Percentiles rank a stretch among this genome's conserved stretches.
phyloP scores from a whole-genome alignment of 352 stramenopile species.

The Vaucheria bursata region DNA sequence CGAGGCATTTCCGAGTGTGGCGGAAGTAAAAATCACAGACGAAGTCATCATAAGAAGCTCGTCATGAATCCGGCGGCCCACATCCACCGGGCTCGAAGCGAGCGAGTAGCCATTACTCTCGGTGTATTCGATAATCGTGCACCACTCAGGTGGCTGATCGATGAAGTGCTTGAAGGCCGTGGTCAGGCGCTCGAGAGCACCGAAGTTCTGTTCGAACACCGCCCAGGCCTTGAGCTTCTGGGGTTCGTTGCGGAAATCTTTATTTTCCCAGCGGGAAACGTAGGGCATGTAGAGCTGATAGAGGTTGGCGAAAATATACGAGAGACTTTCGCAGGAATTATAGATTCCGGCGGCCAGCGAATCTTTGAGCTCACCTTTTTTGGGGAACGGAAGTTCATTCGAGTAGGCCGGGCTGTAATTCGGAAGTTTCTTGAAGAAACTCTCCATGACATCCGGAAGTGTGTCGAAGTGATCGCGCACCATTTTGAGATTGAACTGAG shows the following conservation, averaged over 20 bases:
- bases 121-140: background rate
- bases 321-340: background rate
- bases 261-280: background rate
- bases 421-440: background rate
- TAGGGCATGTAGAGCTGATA: background rate
- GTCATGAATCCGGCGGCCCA: background rate
- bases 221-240: background rate
- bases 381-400: background rate
- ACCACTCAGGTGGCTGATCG: background rate
- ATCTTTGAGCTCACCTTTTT: conserved; percentile 4
- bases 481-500: background rate
- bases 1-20: background rate
- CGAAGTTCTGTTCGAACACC: background rate
- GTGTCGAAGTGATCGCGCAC: background rate
- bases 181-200: background rate
- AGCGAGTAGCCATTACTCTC: background rate
- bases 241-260: background rate
- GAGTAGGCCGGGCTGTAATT: background rate
- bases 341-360: background rate
- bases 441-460: background rate
- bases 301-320: background rate
- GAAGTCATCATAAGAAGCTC: background rate
- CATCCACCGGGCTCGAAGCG: background rate
- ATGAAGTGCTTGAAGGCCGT: background rate
- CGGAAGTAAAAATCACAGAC: background rate